Base-by-base conservation (phyloP, 305 asterid species). In the Vinca major region DNA sequence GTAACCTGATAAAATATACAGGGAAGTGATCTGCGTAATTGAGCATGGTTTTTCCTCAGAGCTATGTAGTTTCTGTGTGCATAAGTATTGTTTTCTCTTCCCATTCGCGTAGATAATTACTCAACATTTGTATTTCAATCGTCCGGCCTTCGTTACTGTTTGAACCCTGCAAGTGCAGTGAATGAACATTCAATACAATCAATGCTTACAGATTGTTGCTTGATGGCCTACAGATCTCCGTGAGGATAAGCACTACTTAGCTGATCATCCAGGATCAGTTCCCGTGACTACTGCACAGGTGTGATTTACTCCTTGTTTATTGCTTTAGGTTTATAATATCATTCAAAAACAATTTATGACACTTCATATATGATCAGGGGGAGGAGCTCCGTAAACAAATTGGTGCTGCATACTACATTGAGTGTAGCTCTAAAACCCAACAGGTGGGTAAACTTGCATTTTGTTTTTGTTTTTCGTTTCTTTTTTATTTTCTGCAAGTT, bases 341-440 rank as follows among this genome's bases (percentile, higher is more conserved):
- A 5, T 64, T 71, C 56, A 50, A 36, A 68, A 21, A 40, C 37
- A 65, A 53, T 14, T 45, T 69, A 60, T 47, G 50, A 71, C 65
- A 63, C 8, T 40, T 21, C 58, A 47, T 69, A 20, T 54, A 51
- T 68, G 37, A 76, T 78, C 75, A 92, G 97, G 98, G 98, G n/a
- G 96, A 92, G 84, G 98, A 90, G 84, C 96, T 92, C 20, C 92
- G 98, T 9, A 90, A 87, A 80, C 93, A 86, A 61, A 86, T 92
- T 71, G 96, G 97, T 21, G 97, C 97, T 2, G 72, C 92, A 44
- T 84, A 83, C 74, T 91, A 91, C 74, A 83, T 91, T 13, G 98
- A 91, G 69, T 91, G 98, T 81, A 91, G 98, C 81, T 87, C 98
- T 49, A 91, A 91, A 80, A 89, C 98, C 78, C 98, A 91, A 75